Base-by-base conservation (phyloP, 106 monocot species). In the Vanilla planifolia region DNA sequence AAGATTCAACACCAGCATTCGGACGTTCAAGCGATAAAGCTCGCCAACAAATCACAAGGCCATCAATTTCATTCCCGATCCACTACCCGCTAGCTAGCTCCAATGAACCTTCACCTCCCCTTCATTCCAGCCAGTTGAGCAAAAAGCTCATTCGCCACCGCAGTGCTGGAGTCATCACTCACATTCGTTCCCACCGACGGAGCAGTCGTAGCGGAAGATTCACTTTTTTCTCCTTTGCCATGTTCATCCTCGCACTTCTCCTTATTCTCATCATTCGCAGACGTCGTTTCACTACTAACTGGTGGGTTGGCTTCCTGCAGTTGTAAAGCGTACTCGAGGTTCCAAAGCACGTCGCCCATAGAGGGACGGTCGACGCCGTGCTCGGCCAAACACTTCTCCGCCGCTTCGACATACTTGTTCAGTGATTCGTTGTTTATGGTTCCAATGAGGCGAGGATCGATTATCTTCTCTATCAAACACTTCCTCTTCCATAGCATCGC, bases 331-430 rank as follows among this genome's bases (percentile, higher is more conserved):
- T 64, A 72, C 56, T 72, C 72, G 23, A 71, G 51, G 40, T 63
- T 63, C 71, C 71, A 71, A 16, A 71, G 51, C 32, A 71, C 71
- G 27, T 71, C 72, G 6, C 72, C 72, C 72, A 72, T 72, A 2
- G 72, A 72, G 13, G 72, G 72, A 26, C 72, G 42, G 26, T 73
- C 65, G 13, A 73, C 66, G 3, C 73, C 73, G 41, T 50, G 36
- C 66, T 73, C 73, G 2, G 65, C 59, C 66, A 73, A 30, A 27
- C 73, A 73, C 45, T 73, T 73, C 66, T 73, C 73, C 0, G 73
- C 73, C 1, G 73, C 50, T 27, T 73, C 73, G 11, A 66, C 73
- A 45, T 26, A 73, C 60, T 73, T 73, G 19, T 51, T 58, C 30
- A 73, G 59, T 3, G 65, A 65, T 17, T 73, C 66, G 8, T 6